Evolutionary conservation across 2,329 filamentous ascomycete genomes (phyloP).

Genomic region (Akanthomyces uredinophilus): DNA sequence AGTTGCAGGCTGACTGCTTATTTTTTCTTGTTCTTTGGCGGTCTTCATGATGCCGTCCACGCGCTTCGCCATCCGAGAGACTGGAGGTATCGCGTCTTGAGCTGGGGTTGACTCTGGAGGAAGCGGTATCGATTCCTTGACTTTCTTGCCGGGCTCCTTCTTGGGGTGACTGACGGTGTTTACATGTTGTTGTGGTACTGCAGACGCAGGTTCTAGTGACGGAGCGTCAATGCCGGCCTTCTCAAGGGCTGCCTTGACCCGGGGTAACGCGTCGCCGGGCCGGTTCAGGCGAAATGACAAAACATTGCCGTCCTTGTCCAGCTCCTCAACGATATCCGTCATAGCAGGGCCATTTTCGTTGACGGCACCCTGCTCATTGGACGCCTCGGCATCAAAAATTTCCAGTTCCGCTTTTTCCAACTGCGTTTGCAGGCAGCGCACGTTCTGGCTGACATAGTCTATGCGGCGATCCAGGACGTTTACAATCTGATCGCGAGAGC

Average conservation of each 20-base stretch:
- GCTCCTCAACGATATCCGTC: slow-evolving; percentile 85
- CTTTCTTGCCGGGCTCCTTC: neutral
- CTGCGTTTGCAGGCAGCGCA: slow-evolving; percentile 67
- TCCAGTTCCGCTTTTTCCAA: slow-evolving; percentile 65
- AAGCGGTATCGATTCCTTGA: slow-evolving; percentile 10
- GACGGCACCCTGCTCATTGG: slow-evolving; percentile 54
- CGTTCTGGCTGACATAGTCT: slow-evolving; percentile 85
- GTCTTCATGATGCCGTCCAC: slow-evolving; percentile 53
- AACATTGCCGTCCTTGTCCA: slow-evolving; percentile 87
- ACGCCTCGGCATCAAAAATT: slow-evolving; percentile 56
- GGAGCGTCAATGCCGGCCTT: slow-evolving; percentile 60
- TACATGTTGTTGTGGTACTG: neutral
- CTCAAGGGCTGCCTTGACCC: slow-evolving; percentile 66
- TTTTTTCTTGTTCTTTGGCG: slow-evolving; percentile 49
- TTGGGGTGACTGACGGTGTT: neutral
- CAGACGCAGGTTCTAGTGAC: neutral
- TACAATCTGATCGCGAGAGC: slow-evolving; percentile 45
- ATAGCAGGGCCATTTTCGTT: slow-evolving; percentile 71
- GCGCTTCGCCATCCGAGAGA: slow-evolving; percentile 39
- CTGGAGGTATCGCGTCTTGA: slow-evolving; percentile 18
- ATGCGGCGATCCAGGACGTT: slow-evolving; percentile 64
- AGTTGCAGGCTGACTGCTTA: slow-evolving; percentile 41
- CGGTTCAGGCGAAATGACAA: slow-evolving; percentile 60
- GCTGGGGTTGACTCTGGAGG: slow-evolving; percentile 20
- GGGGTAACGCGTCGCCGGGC: slow-evolving; percentile 62